phyloP scores from a whole-genome alignment of 176 grass and related monocot genomes.

The Musa itinerans region DNA sequence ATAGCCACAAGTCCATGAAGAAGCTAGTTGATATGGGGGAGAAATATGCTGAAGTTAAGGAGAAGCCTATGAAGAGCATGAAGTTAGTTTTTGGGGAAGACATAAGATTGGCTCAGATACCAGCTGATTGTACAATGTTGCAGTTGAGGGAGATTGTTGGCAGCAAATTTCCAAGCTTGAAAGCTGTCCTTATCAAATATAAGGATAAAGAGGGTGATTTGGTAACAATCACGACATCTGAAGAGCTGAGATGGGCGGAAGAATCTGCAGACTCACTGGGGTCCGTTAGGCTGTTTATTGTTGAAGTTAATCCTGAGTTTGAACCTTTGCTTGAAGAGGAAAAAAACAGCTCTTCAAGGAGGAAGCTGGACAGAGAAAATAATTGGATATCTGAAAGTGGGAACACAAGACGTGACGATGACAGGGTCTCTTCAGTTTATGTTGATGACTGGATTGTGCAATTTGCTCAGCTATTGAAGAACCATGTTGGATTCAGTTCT shows the following conservation, averaged over 20 bases:
- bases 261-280: constrained; percentile 40
- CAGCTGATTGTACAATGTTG: constrained; percentile 42
- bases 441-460: constrained; percentile 70
- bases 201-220: constrained; percentile 92
- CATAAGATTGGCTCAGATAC: constrained; percentile 81
- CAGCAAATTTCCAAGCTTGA: constrained; percentile 66
- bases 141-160: constrained; percentile 59
- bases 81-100: constrained; percentile 87
- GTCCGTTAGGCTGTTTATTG: constrained; percentile 59
- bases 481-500: constrained; percentile 64
- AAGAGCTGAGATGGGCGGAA: constrained; percentile 81
- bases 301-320: constrained; percentile 56
- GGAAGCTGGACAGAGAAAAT: constrained; percentile 27
- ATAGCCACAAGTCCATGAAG: neutral
- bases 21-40: neutral
- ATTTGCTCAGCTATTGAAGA: constrained; percentile 78
- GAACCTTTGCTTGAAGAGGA: constrained; percentile 43
- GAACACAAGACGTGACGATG: constrained; percentile 28
- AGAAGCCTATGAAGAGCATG: constrained; percentile 40
- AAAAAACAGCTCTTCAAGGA: constrained; percentile 26
- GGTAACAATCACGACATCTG: constrained; percentile 80
- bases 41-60: constrained; percentile 24
- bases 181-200: constrained; percentile 76
- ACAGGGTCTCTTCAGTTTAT: constrained; percentile 18
- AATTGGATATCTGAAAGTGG: constrained; percentile 28